phyloP scores from a whole-genome alignment of 768 basidiomycete genomes.

The Lactifluus subvellereus region DNA sequence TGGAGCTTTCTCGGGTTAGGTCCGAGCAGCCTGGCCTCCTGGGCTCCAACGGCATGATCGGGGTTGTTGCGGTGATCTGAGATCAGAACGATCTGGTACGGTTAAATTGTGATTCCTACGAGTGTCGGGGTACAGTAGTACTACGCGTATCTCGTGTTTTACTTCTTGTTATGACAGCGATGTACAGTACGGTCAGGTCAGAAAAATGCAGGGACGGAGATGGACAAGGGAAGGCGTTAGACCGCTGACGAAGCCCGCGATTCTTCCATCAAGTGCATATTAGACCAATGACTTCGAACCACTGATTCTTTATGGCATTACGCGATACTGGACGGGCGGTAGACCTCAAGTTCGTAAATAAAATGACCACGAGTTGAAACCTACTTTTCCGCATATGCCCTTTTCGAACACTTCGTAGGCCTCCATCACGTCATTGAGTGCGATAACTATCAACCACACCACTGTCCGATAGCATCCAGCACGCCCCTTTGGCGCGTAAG shows the following conservation, averaged over 20 bases:
- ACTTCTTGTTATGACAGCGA: constrained; percentile 1
- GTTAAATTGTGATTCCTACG: constrained; percentile 54
- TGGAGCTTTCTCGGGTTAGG: constrained; percentile 53
- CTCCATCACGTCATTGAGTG: constrained; percentile 49
- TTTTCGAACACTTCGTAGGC: constrained; percentile 65
- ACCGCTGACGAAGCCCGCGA: constrained; percentile 48
- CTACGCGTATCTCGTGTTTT: constrained; percentile 30
- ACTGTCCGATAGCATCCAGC: constrained; percentile 60
- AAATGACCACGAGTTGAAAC: constrained; percentile 64
- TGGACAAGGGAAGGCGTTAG: constrained; percentile 34
- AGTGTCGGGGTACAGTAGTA: constrained; percentile 40
- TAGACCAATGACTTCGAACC: constrained; percentile 34
- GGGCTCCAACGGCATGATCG: constrained; percentile 23
- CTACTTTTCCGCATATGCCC: constrained; percentile 65
- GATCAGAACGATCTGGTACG: constrained; percentile 65
- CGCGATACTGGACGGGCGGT: constrained; percentile 4
- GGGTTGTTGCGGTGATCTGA: constrained; percentile 50
- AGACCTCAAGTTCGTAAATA: constrained; percentile 3
- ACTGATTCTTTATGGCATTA: constrained; percentile 1
- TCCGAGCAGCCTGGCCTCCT: constrained; percentile 43
- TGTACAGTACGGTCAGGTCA: constrained; percentile 44
- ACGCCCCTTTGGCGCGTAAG: constrained; percentile 65
- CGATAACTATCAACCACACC: constrained; percentile 64
- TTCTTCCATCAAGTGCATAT: constrained; percentile 48
- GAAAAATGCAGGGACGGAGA: constrained; percentile 65